Base-by-base conservation (phyloP, 441 rosid genomes). In the Gossypium schwendimanii region DNA sequence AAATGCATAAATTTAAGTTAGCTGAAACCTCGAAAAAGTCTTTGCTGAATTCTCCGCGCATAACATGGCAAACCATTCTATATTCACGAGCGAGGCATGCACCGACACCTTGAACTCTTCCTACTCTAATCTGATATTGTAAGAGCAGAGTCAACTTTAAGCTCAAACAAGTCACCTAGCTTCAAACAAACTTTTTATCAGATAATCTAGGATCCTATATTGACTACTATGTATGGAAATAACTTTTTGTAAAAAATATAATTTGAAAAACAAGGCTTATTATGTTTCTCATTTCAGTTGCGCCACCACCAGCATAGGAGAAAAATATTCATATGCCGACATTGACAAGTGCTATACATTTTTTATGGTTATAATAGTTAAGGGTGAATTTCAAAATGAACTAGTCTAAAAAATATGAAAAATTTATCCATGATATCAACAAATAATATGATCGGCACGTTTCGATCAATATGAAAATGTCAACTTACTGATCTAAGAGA, bases 61-160 rank as follows among this genome's bases (percentile, higher is more conserved):
- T 9, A 69, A 92, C 89, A 78, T 90, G 97, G 75, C 87, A 86
- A 78, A 84, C 96, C 90, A 94, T 90, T 81, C 94, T 88, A 77
- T 79, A 90, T 77, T 94, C 98, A 1, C 93, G 91, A 73, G 73
- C 70, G 49, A 92, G 93, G 82, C 97, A 94, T 61, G 79, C 87
- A 44, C 93, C 94, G 54, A 94, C 84, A 52, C 91, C 93, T 79
- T 94, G 89, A 18, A 87, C 83, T 82, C 98, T 79, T 69, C 97
- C 97, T 81, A 83, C 94, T 86, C 97, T 88, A 57, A 92, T 89
- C 98, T 94, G 87, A 70, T 77, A 73, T 18, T 14, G 33, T 26
- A 68, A 55, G 26, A n/a, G 50, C 52, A 77, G 49, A 72, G 50
- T 79, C 54, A 71, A 57, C 50, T 71, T 47, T 23, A 55, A 49